phyloP scores from a whole-genome alignment of 345 rosid genomes.

The Hypericum androsaemum region DNA sequence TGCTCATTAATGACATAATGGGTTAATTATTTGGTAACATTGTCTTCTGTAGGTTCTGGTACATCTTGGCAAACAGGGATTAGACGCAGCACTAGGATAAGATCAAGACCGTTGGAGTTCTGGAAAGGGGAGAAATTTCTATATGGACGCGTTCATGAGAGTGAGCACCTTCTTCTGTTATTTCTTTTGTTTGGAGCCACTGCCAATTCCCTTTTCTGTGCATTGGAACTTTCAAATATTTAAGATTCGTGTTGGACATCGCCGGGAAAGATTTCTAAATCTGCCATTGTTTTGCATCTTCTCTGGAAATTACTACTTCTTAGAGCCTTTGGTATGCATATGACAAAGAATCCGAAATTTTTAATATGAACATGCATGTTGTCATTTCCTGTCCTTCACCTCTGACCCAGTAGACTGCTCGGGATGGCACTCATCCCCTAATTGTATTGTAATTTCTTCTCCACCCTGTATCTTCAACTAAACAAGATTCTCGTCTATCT shows the following conservation, averaged over 20 bases:
- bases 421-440: no score
- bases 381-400: no score
- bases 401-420: no score
- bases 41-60: constrained; percentile 40
- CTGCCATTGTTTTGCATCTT: no score
- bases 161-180: constrained; percentile 39
- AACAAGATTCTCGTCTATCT: not conserved
- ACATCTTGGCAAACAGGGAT: constrained; percentile 47
- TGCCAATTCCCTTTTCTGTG: not conserved
- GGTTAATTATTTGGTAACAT: not conserved
- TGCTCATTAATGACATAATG: constrained; percentile 8
- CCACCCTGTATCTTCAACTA: not conserved
- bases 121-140: constrained; percentile 96
- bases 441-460: no score
- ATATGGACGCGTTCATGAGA: constrained; percentile 73
- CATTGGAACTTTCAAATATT: not conserved
- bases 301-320: no score
- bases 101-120: constrained; percentile 77
- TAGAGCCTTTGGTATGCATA: no score
- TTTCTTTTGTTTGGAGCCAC: not conserved
- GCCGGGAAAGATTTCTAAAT: no score
- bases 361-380: no score
- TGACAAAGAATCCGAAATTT: no score
- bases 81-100: constrained; percentile 81
- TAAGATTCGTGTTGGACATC: no score